A percentile compares a stretch with the other conserved stretches of the same genome.
Conservation (phyloP, 768 basidiomycete species). For the Glaciozyma martinii region DNA sequence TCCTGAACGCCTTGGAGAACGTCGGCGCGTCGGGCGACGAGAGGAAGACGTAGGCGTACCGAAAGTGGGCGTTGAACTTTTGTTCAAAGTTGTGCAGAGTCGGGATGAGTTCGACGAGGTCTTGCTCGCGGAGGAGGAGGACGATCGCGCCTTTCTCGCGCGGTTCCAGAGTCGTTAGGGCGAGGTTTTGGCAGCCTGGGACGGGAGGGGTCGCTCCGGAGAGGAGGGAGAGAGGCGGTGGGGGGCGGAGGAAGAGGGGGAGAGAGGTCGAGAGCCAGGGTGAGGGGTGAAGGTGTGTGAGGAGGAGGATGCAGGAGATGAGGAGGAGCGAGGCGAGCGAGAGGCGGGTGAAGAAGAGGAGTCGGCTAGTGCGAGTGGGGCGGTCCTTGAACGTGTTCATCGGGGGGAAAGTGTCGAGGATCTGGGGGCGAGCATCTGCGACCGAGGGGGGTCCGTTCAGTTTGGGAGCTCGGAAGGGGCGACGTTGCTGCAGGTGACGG, state of each 20-base stretch:
- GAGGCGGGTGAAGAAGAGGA: not conserved
- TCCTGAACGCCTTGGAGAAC: not conserved
- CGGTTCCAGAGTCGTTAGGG: constrained; percentile 3
- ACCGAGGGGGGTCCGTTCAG: no score
- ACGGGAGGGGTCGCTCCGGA: constrained; percentile 10
- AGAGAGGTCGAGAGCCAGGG: constrained; percentile 1
- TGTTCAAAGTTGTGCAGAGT: constrained; percentile 30
- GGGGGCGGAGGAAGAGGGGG: not conserved
- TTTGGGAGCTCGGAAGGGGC: no score
- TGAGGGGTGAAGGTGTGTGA: not conserved
- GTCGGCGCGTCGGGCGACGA: constrained; percentile 12
- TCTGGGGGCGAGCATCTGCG: no score
- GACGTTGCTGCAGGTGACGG: no score
- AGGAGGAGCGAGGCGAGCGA: not conserved
- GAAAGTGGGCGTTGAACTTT: constrained; percentile 25
- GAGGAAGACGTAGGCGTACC: constrained; percentile 27
- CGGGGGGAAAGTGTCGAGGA: not conserved
- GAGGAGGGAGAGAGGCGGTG: not conserved
- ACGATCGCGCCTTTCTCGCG: constrained; percentile 28
- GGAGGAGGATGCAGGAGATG: not conserved
- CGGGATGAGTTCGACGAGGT: constrained; percentile 26
- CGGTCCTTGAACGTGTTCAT: constrained; percentile 37
- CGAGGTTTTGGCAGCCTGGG: constrained; percentile 16
- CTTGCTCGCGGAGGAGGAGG: constrained; percentile 25
- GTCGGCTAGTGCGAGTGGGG: not conserved